phyloP scores from a whole-genome alignment of 2,329 filamentous ascomycete genomes.

The Verticillium dahliae region DNA sequence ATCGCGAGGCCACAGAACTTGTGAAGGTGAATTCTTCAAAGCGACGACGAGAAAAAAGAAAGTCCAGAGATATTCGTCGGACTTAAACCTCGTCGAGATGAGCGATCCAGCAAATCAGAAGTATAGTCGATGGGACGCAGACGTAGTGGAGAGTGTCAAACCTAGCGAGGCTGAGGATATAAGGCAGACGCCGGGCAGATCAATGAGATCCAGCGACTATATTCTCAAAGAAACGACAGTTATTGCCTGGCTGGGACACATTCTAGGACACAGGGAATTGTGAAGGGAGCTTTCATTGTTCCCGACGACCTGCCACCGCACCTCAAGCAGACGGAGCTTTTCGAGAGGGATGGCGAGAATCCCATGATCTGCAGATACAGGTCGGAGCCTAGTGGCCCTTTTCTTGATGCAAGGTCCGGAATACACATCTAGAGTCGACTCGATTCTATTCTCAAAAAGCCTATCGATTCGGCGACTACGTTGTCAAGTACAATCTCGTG shows the following conservation, averaged over 20 bases:
- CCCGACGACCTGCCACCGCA: not conserved
- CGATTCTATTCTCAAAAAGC: slow-evolving; percentile 36
- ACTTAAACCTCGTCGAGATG: not conserved
- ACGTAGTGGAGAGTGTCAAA: not conserved
- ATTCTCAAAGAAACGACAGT: not conserved
- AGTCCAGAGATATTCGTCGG: not conserved
- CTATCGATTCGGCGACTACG: slow-evolving; percentile 38
- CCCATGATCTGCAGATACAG: slow-evolving; percentile 12
- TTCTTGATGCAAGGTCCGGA: slow-evolving; percentile 17
- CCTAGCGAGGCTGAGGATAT: slow-evolving; percentile 1
- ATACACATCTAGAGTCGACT: slow-evolving; percentile 26
- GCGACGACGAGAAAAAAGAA: not conserved
- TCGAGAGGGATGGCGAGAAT: not conserved
- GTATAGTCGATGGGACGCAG: slow-evolving; percentile 1
- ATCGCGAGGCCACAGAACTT: not conserved
- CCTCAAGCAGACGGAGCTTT: slow-evolving; percentile 16
- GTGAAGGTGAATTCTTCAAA: not conserved
- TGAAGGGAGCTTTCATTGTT: not conserved
- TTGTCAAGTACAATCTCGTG: slow-evolving; percentile 39
- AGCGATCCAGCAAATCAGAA: not conserved
- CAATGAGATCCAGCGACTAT: not conserved
- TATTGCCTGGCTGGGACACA: not conserved
- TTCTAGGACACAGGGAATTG: not conserved
- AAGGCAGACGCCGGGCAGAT: not conserved
- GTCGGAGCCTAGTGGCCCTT: slow-evolving; percentile 31